Evolutionary conservation across 331 rosid species (phyloP), one percentile per base, ranked within the genome.

Genomic region (Rhamnella rubrinervis): DNA sequence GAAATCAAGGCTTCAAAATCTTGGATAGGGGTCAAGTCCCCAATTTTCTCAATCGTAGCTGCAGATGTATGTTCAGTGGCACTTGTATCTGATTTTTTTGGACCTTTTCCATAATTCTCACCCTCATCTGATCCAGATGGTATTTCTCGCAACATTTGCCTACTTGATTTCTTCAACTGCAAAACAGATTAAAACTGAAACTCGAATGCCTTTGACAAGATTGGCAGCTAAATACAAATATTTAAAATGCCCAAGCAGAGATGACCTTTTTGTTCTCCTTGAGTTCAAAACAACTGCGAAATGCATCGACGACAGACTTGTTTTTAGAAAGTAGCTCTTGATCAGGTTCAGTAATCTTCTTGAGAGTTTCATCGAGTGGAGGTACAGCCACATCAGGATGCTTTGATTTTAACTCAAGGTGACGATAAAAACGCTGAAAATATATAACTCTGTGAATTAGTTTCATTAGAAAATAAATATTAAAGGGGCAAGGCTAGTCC

Each of bases 1-100:
- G 86, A 80, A 64, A 93, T 66, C 89, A 90, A 84, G 71, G 92
- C 89, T 75, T 90, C 97, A 75, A 93, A 91, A 84, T 93, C 98
- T 83, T 84, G 86, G 50, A 84, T 76, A 4, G 95, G 92, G 40
- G 88, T 81, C 61, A 70, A 17, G 73, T 91, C 81, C 74, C 97
- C 96, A 2, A 91, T 73, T 46, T 76, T 84, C 73, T 85, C 93
- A 41, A 82, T 83, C 84, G 90, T 80, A 55, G 59, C 55, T 25
- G 55, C 59, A 60, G 93, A 65, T 46, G 52, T 46, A 53, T 53
- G 31, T 59, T 77, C 77, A 6, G 52, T 75, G 58, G 82, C 55
- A 61, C 72, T 70, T 19, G 67, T 35, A 59, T 67, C 72, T 57
- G 84, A 78, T 66, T 72, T 83, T 67, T 73, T 87, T 38, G 85